Base-by-base conservation (phyloP, 2,329 filamentous ascomycete species). In the Aspergillus melleus region DNA sequence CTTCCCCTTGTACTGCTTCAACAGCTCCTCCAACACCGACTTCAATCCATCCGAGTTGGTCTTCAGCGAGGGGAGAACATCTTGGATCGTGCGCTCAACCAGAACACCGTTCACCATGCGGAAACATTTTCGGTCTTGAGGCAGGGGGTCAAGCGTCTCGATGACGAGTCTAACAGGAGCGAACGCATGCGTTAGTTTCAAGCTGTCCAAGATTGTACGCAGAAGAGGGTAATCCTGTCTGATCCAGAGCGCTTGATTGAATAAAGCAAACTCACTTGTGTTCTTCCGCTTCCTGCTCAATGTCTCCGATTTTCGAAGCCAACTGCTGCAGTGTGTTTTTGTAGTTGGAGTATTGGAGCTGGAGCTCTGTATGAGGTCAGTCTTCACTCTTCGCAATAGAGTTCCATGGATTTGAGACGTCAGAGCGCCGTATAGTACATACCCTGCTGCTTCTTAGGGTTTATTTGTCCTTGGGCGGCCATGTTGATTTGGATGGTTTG, bases 101-200 rank as follows among this genome's bases (percentile, higher is more conserved):
- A 99, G 81, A 24, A 98, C 93, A 50, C 95, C 95, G 76, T 99
- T 98, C 76, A 99, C 96, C 86, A 99, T 92, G 69, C 95, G 93
- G 80, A 98, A 99, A 80, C 94, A 98, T 81, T 97, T 99, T 71
- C 95, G 90, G 66, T 96, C 90, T 64, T 83, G 85, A 1, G 91
- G 84, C 24, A 98, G 85, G 50, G 93, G 93, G 61, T 89, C 85
- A 64, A 99, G 81, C 3, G 94, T 98, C 74, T 98, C 94, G 54
- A 98, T 86, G 36, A 99, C 95, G 66, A 98, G 90, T 78, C 95
- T 98, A 63, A 22, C 10, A 29, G 32, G 3, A 36, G 12, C 32
- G 14, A 36, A 53, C 8, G 39, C 9, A 44, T 8, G 20, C 49
- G 32, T 64, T 39, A 69, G 65, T 59, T 67, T 64, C 64, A 61